phyloP scores from a whole-genome alignment of 768 basidiomycete species.

The Suillus plorans region DNA sequence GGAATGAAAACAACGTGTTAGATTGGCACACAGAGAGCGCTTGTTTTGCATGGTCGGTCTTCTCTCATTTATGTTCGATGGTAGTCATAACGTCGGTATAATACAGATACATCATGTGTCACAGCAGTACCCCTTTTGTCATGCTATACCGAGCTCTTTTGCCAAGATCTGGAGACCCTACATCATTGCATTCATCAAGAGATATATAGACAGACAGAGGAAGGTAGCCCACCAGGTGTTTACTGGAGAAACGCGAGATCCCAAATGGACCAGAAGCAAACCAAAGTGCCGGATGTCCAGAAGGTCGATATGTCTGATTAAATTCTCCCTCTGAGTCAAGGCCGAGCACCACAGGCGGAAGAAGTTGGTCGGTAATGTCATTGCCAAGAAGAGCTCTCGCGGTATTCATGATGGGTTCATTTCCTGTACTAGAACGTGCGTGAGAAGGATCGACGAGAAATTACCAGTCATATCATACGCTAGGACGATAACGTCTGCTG shows the following conservation, averaged over 20 bases:
- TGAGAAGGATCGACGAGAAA: neutral
- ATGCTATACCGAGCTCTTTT: neutral
- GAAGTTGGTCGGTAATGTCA: neutral
- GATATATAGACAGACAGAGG: neutral
- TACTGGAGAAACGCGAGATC: neutral
- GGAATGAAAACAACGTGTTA: constrained; percentile 78
- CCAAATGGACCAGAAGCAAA: neutral
- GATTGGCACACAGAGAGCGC: constrained; percentile 71
- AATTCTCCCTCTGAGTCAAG: neutral
- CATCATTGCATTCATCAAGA: neutral
- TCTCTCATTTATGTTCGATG: constrained; percentile 50
- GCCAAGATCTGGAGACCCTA: neutral
- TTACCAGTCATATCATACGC: neutral
- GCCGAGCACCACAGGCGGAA: neutral
- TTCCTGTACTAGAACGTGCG: neutral
- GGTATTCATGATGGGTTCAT: neutral
- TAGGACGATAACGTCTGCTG: neutral
- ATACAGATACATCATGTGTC: neutral
- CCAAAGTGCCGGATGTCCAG: neutral
- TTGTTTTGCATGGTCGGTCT: constrained; percentile 66
- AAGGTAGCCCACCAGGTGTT: neutral
- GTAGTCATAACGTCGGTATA: constrained; percentile 36
- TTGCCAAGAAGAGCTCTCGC: neutral
- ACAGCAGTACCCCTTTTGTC: neutral
- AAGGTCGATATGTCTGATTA: neutral